Evolutionary conservation across 2,329 filamentous ascomycete species (phyloP), one percentile per base, ranked within the genome.

Genomic region (Phyllosticta ampelicida): DNA sequence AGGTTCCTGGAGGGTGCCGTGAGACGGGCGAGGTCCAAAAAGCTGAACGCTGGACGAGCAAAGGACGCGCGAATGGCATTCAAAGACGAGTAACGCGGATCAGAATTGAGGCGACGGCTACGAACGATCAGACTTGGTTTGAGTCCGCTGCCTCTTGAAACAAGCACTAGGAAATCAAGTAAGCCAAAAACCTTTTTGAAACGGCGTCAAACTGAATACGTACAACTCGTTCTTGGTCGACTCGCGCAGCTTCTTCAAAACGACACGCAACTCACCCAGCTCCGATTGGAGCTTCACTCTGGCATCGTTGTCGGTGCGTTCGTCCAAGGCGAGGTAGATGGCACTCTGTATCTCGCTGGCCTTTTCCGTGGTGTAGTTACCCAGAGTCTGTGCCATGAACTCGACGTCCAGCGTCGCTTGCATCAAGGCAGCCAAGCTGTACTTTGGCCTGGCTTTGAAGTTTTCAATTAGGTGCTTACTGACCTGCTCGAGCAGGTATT

Each of bases 371-470:
- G 89, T 94, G 72, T 95, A 99, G 64, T 91, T 86, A 61, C 83
- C 88, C 30, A 99, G 80, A 5, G 92, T 96, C 75, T 99, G 94
- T 0, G 91, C 89, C 59, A 97, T 86, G 68, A 99, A 97, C 73
- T 99, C 94, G 1, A 96, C 91, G 68, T 99, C 94, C 1, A 99
- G 82, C 0, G 94, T 99, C 1, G 95, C 95, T 74, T 99, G 95
- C 86, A 97, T 95, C 54, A 99, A 81, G 6, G 88, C 86, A 5
- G 86, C 79, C 0, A 99, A 83, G 1, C 84, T 81, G 73, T 94
- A 97, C 19, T 77, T 78, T 4, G 78, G 71, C 0, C 74, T 84
- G 36, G 77, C 70, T 70, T 81, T 78, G 78, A 97, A 96, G 0
- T 89, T 86, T 26, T 86, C 81, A 16, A 96, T 84, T n/a, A 97